These are phyloP conservation scores for Plasmodium reichenowi DNA, from an alignment of 169 alveolate genomes.

Conservation along the genomic window DNA sequence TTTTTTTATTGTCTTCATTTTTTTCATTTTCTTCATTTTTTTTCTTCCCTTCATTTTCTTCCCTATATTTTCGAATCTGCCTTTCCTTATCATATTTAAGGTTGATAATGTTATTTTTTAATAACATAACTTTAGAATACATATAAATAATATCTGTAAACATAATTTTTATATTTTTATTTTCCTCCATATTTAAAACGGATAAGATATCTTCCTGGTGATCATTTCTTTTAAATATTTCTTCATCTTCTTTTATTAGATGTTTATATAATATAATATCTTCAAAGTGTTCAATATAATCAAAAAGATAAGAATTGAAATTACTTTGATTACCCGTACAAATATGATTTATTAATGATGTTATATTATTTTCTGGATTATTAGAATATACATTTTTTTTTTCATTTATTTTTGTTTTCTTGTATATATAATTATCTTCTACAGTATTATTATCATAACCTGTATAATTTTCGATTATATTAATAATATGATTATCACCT, in stretches of 20 bases:
- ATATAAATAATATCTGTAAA: constrained; percentile 33
- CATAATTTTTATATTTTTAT: constrained; percentile 34
- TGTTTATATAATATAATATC: constrained; percentile 8
- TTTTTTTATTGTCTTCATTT: too few species aligned
- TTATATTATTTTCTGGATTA: constrained; percentile 6
- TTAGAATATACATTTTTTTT: background rate
- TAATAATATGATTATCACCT: constrained; percentile 41
- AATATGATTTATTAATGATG: constrained; percentile 10
- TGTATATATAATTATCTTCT: constrained; percentile 19
- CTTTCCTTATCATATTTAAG: background rate
- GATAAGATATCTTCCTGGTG: constrained; percentile 26
- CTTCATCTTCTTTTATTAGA: background rate
- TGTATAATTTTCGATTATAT: constrained; percentile 22
- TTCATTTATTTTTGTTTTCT: constrained; percentile 8
- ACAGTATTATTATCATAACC: background rate
- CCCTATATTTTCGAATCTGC: constrained; percentile 7
- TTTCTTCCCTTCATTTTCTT: background rate
- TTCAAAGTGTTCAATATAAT: constrained; percentile 42
- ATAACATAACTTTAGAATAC: constrained; percentile 25
- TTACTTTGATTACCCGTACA: constrained; percentile 11
- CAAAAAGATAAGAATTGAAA: constrained; percentile 27
- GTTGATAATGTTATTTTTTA: constrained; percentile 11
- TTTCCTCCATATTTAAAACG: constrained; percentile 20
- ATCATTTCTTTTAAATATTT: background rate
- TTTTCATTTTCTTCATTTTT: background rate